These are phyloP conservation scores for Pseudophaeomoniella oleicola DNA, from an alignment of 2,329 filamentous ascomycete genomes.

Conservation along the genomic window DNA sequence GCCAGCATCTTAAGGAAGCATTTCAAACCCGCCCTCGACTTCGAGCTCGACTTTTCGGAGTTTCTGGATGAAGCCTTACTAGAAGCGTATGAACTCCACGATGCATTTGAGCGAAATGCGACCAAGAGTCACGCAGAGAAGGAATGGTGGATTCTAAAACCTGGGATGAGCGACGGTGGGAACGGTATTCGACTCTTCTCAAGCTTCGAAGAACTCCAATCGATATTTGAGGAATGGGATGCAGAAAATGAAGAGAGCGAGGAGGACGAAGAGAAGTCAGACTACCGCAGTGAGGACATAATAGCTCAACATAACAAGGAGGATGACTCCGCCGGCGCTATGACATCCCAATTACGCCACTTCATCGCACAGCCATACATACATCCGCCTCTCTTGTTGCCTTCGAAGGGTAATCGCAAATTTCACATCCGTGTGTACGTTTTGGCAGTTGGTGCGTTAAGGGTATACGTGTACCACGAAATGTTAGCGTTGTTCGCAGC, in stretches of 20 bases:
- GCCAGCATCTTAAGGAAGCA: slow-evolving; percentile 52
- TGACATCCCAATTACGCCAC: slow-evolving; percentile 82
- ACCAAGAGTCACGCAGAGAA: slow-evolving; percentile 24
- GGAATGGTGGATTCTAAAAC: slow-evolving; percentile 97
- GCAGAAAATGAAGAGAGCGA: slow-evolving; percentile 49
- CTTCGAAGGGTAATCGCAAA: slow-evolving; percentile 52
- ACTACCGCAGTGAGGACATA: slow-evolving; percentile 13
- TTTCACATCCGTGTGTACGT: slow-evolving; percentile 95
- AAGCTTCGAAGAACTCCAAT: slow-evolving; percentile 67
- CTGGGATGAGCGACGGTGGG: slow-evolving; percentile 90
- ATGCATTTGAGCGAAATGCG: slow-evolving; percentile 57
- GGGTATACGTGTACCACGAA: slow-evolving; percentile 71
- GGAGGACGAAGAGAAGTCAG: slow-evolving; percentile 28
- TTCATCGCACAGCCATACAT: slow-evolving; percentile 96
- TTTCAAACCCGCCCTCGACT: slow-evolving; percentile 65
- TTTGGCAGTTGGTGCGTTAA: slow-evolving; percentile 60
- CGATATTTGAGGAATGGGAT: slow-evolving; percentile 88
- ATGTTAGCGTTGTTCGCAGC: slow-evolving; percentile 92
- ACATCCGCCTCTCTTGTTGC: slow-evolving; percentile 65
- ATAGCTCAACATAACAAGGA: slow-evolving; percentile 16
- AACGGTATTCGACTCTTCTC: slow-evolving; percentile 86
- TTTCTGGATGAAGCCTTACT: slow-evolving; percentile 87
- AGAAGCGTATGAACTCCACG: slow-evolving; percentile 75
- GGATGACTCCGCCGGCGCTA: slow-evolving; percentile 39
- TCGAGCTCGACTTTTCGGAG: slow-evolving; percentile 93